Evolutionary conservation across 2,329 filamentous ascomycete species (phyloP).

Genomic region (Cladosporium sphaerospermum): DNA sequence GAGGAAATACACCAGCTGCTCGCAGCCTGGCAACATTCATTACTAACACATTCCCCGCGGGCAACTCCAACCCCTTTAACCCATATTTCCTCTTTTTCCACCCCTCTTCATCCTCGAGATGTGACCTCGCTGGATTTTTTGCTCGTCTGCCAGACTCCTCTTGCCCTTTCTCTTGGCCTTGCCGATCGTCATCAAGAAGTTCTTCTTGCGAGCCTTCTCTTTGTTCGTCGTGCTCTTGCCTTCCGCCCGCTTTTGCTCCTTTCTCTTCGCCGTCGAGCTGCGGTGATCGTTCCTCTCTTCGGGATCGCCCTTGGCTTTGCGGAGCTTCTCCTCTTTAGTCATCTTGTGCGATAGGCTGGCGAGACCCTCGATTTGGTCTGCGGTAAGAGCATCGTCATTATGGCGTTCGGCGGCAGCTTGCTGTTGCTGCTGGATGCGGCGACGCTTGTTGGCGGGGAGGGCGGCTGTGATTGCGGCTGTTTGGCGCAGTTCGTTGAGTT

Average conservation of each 20-base stretch:
- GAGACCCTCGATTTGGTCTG: slow-evolving; percentile 84
- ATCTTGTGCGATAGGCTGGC: slow-evolving; percentile 69
- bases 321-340: slow-evolving; percentile 85
- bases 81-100: slow-evolving; percentile 66
- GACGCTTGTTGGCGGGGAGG: slow-evolving; percentile 41
- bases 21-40: no score
- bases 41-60: no score
- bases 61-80: no score
- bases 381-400: slow-evolving; percentile 83
- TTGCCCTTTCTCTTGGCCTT: slow-evolving; percentile 96
- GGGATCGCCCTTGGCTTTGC: slow-evolving; percentile 73
- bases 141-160: slow-evolving; percentile 81
- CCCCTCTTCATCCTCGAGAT: slow-evolving; percentile 77
- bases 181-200: slow-evolving; percentile 95
- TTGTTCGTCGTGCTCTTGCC: slow-evolving; percentile 97
- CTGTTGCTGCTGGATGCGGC: slow-evolving; percentile 26
- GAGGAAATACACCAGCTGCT: no score
- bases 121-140: slow-evolving; percentile 73
- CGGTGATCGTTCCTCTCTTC: slow-evolving; percentile 63
- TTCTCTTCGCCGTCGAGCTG: slow-evolving; percentile 73
- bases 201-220: slow-evolving; percentile 96
- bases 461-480: slow-evolving; percentile 63
- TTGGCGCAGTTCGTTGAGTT: slow-evolving; percentile 80
- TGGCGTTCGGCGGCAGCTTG: slow-evolving; percentile 40
- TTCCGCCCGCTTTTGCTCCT: slow-evolving; percentile 78